These are phyloP conservation scores for Geranium incanum DNA, from an alignment of 441 rosid genomes.

Conservation along the genomic window DNA sequence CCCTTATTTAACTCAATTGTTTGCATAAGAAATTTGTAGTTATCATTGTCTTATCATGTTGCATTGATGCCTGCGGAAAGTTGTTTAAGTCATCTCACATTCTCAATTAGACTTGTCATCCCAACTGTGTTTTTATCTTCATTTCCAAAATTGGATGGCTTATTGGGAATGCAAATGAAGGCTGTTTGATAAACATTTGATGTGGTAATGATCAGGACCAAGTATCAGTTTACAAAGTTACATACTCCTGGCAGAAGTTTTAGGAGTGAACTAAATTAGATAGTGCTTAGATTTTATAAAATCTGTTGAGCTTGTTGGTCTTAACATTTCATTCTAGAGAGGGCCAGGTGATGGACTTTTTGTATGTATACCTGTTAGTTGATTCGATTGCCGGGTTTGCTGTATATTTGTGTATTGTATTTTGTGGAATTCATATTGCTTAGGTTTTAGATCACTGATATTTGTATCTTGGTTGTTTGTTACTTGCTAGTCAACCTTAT, in stretches of 20 bases:
- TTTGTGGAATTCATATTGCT: neutral
- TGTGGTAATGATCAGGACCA: neutral
- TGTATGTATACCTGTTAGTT: constrained; percentile 1
- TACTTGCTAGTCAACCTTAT: neutral
- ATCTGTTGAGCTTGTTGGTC: neutral
- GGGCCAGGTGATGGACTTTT: neutral
- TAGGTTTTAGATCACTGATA: no score
- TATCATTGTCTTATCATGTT: neutral
- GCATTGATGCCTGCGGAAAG: neutral
- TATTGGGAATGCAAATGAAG: neutral
- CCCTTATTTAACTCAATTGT: neutral
- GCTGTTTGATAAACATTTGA: neutral
- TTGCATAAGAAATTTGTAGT: neutral
- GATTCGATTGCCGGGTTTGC: neutral
- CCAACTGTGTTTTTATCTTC: neutral
- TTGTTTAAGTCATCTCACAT: neutral
- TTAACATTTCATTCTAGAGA: neutral
- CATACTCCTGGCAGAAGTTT: neutral
- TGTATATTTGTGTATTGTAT: neutral
- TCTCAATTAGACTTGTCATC: neutral
- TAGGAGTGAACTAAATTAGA: neutral
- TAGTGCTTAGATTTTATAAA: neutral
- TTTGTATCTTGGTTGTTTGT: neutral
- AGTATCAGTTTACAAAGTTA: neutral
- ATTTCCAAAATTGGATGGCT: neutral